Base-by-base conservation (phyloP, 225 moss, liverwort and hornwort species). In the Sphagnum contortum region DNA sequence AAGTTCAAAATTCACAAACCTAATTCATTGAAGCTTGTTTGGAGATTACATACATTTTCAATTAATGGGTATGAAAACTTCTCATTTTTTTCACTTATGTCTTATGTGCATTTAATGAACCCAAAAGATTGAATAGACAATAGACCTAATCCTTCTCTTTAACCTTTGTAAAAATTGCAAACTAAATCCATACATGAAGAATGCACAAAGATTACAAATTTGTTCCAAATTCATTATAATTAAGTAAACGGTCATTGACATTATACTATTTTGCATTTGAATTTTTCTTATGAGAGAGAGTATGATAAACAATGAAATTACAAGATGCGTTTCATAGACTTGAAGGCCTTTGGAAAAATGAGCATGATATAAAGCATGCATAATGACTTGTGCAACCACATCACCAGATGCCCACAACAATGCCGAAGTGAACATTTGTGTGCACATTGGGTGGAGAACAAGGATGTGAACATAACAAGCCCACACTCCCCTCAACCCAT, bases 371-470 rank as follows among this genome's bases (percentile, higher is more conserved):
- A 61, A 47, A 10, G 8, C 61, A 2, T 9, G 61, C 6, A 47
- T 66, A 47, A 56, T 10, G 8, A 10, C 54, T 48, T 78, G 78
- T 52, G 78, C 74, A 53, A 74, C 57, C 68, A 74, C 53, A 12
- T 79, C 78, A n/a, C 74, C 78, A 29, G 68, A 48, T 8, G 74
- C 60, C 74, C 78, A 79, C 65, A 79, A 13, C 50, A 79, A 14
- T 47, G 49, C 68, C 4, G 78, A 79, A n/a, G 74, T 79, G 1
- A 74, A 50, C 62, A 79, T 71, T 64, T 79, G 78, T 12, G 74
- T 79, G 61, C 71, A 61, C 60, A 79, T 45, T 0, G 74, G 78
- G 8, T 62, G 61, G 29, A 29, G 29, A 29, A 29, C 29, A 29
- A 29, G 29, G 29, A 29, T 29, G 29, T 29, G 29, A 29, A 29